Evolutionary conservation across 768 basidiomycete genomes (phyloP).

Genomic region (Melanogaster broomeanus): DNA sequence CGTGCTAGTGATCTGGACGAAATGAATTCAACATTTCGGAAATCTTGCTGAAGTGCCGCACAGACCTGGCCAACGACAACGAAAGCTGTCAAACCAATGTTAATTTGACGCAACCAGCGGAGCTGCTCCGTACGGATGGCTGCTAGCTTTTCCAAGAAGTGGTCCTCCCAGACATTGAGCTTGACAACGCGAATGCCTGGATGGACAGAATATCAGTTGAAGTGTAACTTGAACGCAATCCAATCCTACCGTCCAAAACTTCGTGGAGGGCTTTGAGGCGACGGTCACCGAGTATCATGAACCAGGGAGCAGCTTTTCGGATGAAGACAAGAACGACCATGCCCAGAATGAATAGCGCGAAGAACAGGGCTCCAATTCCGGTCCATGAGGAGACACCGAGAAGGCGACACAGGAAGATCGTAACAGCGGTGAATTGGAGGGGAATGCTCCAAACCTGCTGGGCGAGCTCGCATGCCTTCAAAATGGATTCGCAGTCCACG

Average conservation of each 20-base stretch:
- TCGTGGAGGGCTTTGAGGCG: slow-evolving; percentile 31
- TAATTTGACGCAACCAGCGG: slow-evolving; percentile 25
- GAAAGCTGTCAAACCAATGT: slow-evolving; percentile 22
- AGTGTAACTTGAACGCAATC: not conserved
- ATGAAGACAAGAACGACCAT: slow-evolving; percentile 33
- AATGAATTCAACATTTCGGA: slow-evolving; percentile 6
- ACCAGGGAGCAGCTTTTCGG: slow-evolving; percentile 31
- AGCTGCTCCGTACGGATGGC: slow-evolving; percentile 26
- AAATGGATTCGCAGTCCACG: slow-evolving; percentile 31
- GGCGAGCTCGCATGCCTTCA: slow-evolving; percentile 28
- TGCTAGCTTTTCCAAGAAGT: slow-evolving; percentile 23
- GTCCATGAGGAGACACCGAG: slow-evolving; percentile 32
- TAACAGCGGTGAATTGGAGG: slow-evolving; percentile 23
- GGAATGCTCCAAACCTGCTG: slow-evolving; percentile 32
- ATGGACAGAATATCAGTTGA: not conserved
- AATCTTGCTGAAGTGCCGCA: not conserved
- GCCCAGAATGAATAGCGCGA: slow-evolving; percentile 25
- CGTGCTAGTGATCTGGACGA: slow-evolving; percentile 24
- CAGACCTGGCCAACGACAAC: slow-evolving; percentile 26
- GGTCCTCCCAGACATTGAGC: slow-evolving; percentile 27
- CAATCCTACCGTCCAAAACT: slow-evolving; percentile 23
- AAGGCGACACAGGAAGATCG: slow-evolving; percentile 23
- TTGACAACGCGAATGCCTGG: slow-evolving; percentile 28
- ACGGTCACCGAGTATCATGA: slow-evolving; percentile 28
- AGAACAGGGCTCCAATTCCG: slow-evolving; percentile 24